Evolutionary conservation across 2,329 filamentous ascomycete genomes (phyloP), one percentile per base, ranked within the genome.

Genomic region (Leptographium wingfieldii): DNA sequence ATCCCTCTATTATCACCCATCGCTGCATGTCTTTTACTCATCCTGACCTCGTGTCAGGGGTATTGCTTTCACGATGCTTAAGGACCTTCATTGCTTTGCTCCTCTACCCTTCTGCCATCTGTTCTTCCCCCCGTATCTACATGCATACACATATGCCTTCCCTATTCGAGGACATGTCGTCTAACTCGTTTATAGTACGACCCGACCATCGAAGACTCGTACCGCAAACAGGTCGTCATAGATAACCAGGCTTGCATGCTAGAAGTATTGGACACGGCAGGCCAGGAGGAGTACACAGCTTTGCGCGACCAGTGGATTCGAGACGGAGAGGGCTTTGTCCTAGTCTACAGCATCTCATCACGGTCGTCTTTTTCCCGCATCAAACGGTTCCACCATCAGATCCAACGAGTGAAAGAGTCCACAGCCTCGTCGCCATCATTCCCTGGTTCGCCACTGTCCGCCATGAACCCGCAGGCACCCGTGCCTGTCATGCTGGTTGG

Each of bases 301-400:
- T 78, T 97, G 68, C 83, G 94, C 69, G 94, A 97, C 73, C 94
- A 97, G 77, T 97, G 92, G 92, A 97, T 97, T 72, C 85, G 94
- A 67, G 92, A 97, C 70, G 92, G 94, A 66, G 94, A 99, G 73
- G 94, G 94, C 25, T 97, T 97, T 71, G 90, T 99, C 35, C 81
- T 99, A 63, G 94, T 99, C 65, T 97, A 99, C 79, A 96, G 91
- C 77, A 97, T 99, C 74, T 96, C 94, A 16, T 97, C 92, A 58
- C 87, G 94, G 69, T 92, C 92, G 40, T 97, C 92, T 25, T 97
- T 97, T 72, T 86, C 87, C 61, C 88, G 92, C 71, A 96, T 99
- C 78, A 90, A 92, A 74, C 87, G 88, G 69, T 97, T 97, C 72
- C 90, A 97, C 75, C 87, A 92, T 71, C 94, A 97, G 75, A 97